Evolutionary conservation across 495 filamentous ascomycete species (phyloP), one percentile per base, ranked within the genome.

Genomic region (Lophiostoma macrostomum): DNA sequence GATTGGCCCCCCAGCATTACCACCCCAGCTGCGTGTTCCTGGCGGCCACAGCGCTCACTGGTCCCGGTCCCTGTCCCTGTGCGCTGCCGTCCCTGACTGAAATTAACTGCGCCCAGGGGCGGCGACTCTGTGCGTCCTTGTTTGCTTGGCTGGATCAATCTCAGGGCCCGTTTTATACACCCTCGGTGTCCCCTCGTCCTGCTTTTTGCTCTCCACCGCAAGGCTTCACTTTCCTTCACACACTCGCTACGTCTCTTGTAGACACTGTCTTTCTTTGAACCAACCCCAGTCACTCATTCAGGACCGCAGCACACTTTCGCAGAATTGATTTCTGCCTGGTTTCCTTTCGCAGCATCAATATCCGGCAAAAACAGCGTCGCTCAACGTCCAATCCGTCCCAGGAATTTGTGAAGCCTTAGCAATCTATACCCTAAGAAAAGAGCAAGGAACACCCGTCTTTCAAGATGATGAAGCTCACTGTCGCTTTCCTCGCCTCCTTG

Each of bases 241-340:
- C 56, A 36, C 41, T 49, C 56, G 42, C 47, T 60, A 44, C 44
- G 23, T 41, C 54, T 50, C 54, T 36, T 50, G 43, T 53, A 60
- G 56, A 54, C 56, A 40, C 14, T 49, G 14, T 30, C 56, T 42
- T 50, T 60, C 50, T 43, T 60, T 58, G 2, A 37, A 35, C 38
- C 16, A 53, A 34, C 37, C 38, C 56, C 41, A 60, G 56, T 60
- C 56, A 54, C 56, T 60, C 56, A 29, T 60, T 60, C 56, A 13
- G 35, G 40, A 27, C 32, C 18, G 27, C 44, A 11, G 24, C 28
- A 34, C 37, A 47, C 20, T 30, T 38, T 24, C 30, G 50, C 56
- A 60, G 56, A 60, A 50, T 60, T 60, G 56, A 60, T 25, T 60
- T 60, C 56, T 60, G 56, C 50, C 56, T 45, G 41, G 49, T 53